These are phyloP conservation scores for Triticum monococcum DNA, from an alignment of 176 grass and related monocot genomes.

Conservation along the genomic window DNA sequence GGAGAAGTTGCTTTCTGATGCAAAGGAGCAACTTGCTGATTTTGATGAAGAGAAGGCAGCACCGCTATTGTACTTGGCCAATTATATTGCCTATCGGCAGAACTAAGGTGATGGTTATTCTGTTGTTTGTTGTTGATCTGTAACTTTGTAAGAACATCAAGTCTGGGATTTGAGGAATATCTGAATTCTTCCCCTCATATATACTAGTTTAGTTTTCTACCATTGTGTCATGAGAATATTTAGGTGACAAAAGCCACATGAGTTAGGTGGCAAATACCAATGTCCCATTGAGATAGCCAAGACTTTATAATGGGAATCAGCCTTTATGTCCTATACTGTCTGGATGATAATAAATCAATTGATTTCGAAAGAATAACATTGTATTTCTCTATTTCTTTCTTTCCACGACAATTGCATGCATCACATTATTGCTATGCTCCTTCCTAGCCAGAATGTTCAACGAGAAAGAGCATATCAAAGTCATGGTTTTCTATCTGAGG, in stretches of 20 bases:
- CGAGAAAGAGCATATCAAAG: neutral
- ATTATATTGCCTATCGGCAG: conserved; percentile 77
- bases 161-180: conserved; percentile 23
- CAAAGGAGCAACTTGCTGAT: conserved; percentile 46
- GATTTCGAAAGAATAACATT: neutral
- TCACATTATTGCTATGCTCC: neutral
- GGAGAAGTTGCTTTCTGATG: conserved; percentile 53
- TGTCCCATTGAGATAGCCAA: conserved; percentile 1
- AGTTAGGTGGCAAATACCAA: conserved; percentile 23
- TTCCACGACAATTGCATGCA: neutral
- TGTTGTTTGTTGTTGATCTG: conserved; percentile 30
- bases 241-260: conserved; percentile 20
- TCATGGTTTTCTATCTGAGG: neutral
- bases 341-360: neutral
- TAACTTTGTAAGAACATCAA: conserved; percentile 29
- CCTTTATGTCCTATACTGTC: neutral
- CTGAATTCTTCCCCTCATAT: conserved; percentile 13
- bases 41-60: conserved; percentile 66
- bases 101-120: conserved; percentile 52
- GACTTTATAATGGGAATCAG: conserved; percentile 21
- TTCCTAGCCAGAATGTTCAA: neutral
- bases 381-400: neutral
- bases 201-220: conserved; percentile 42
- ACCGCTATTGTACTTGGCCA: conserved; percentile 71
- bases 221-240: conserved; percentile 30